Percentiles rank a stretch among this genome's conserved stretches.
Conservation (phyloP, 179 eudicot genomes). For the Silene vulgaris region DNA sequence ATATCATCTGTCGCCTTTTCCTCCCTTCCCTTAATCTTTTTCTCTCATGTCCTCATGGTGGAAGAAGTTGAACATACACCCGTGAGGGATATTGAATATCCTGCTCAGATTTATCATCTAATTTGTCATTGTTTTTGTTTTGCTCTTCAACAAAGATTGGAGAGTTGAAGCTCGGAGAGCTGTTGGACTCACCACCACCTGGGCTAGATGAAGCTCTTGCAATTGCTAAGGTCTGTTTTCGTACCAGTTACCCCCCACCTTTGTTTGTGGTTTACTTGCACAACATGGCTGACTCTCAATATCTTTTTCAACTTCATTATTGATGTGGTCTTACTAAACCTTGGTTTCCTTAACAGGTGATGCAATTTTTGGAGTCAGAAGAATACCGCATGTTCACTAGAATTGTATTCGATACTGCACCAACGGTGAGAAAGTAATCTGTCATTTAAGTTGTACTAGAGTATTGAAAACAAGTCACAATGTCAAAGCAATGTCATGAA, state of each 20-base stretch:
- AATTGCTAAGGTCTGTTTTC: conserved; percentile 64
- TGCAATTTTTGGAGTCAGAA: conserved; percentile 83
- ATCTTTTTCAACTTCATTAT: background rate
- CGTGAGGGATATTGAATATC: background rate
- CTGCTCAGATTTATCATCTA: background rate
- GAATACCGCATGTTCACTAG: conserved; percentile 84
- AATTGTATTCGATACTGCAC: conserved; percentile 92
- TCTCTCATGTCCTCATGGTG: background rate
- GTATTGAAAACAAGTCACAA: background rate
- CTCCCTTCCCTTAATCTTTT: background rate
- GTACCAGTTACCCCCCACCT: background rate
- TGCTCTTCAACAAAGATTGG: conserved; percentile 48
- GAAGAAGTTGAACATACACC: background rate
- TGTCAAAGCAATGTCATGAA: background rate
- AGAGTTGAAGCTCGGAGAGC: conserved; percentile 91
- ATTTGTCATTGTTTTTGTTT: background rate
- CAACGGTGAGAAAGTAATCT: conserved; percentile 57
- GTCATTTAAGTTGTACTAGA: background rate
- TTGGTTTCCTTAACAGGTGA: conserved; percentile 49
- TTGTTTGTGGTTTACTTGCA: background rate
- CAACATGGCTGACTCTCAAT: background rate
- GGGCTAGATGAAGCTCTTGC: conserved; percentile 97
- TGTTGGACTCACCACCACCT: conserved; percentile 97
- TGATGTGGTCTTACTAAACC: conserved; percentile 17
- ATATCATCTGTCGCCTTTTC: background rate